Evolutionary conservation across 108 stramenopile genomes (phyloP), one percentile per base, ranked within the genome.

Genomic region (Licmophora abbreviata): DNA sequence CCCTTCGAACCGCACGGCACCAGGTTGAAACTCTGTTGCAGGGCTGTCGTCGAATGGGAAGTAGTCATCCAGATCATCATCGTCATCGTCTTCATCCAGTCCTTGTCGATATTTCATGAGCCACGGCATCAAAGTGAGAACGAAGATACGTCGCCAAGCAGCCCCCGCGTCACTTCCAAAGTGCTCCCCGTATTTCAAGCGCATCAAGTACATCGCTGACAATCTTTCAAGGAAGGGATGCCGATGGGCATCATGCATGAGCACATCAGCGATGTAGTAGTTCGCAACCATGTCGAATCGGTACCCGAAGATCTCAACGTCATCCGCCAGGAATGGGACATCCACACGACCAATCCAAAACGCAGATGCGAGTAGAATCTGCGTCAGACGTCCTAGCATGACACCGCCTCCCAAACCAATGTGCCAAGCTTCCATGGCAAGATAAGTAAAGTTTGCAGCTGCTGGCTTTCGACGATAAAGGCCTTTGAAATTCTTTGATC

Each of bases 191-290:
- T 76, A 50, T 32, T 56, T 37, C 22, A 81, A 33, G 45, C 72
- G 79, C 76, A 81, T 68, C 52, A 86, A 44, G 55, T 86, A 86
- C 48, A 81, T 78, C 6, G 26, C 33, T 1, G 69, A 66, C 10
- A 86, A 48, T 9, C 61, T 44, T 33, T 86, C 84, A 10, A 81
- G 51, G 31, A 64, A 81, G 6, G 79, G 84, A 65, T 86, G 84
- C 8, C 73, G 61, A 47, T 83, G 82, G 3, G 82, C 77, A 44
- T 72, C 71, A 40, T 58, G 60, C 10, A 56, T 42, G 0, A 73
- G 54, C 23, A 73, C 7, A 11, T 40, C 61, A 15, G 22, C 33
- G 12, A 29, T 29, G 22, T 21, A 51, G 28, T 51, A 14, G 27
- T 20, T 51, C 23, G 49, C 30, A 12, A 33, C 49, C 17, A 15